Evolutionary conservation across 1,139 yeast species (phyloP), one percentile per base, ranked within the genome.

Genomic region (Yamadazyma siamensis): DNA sequence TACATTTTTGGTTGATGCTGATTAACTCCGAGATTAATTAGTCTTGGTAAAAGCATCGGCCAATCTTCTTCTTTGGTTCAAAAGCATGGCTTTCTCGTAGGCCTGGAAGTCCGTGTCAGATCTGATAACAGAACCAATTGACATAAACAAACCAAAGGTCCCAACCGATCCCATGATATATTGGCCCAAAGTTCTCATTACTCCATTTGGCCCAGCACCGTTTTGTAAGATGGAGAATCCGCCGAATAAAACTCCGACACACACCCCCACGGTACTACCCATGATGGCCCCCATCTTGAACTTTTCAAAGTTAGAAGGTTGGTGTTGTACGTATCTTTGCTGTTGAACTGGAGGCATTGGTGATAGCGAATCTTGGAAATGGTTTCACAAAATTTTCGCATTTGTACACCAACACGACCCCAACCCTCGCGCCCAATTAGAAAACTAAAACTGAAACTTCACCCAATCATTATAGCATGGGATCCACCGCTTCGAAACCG

Each of bases 131-230:
- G 94, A 81, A 22, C 96, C 96, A 48, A 88, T 82, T 27, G 95
- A 84, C 97, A 91, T 89, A 57, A 91, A 88, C 52, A 89, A 74
- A 16, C 96, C 96, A 59, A 94, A 91, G 10, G 96, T 91, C 29
- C 94, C 96, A 10, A 95, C 96, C 5, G 96, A 87, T 32, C 97
- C 97, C 58, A 86, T 80, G 62, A 94, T 89, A 61, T 88, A 91
- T 62, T 89, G 95, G 33, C 98, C 98, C 51, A 94, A 67, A 5
- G 96, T 89, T 65, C 96, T 81, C 80, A 91, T 83, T 38, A 87
- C 87, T 34, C 99, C 99, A 52, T 87, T 85, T 32, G 98, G 97
- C n/a, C 98, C 99, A 12, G 96, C 89, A 11, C 99, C 99, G 44
- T 85, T 80, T 38, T 89, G 94, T 48, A 87, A 63, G 41, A 94